Base-by-base conservation (phyloP, 2,329 filamentous ascomycete species). In the Venturia effusa region DNA sequence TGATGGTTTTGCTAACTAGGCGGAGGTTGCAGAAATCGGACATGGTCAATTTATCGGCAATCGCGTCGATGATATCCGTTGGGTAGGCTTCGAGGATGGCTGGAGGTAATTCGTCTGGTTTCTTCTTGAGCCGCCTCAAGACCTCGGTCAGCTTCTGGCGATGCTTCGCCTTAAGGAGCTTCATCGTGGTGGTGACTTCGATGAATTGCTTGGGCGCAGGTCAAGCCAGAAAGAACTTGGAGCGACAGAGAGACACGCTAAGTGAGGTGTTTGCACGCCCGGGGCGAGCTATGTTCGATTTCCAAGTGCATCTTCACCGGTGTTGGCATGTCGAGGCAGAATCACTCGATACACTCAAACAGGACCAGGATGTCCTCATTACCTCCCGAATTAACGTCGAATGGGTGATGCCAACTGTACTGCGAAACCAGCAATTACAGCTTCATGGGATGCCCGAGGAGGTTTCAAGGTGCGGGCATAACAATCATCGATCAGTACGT, bases 121-220 rank as follows among this genome's bases (percentile, higher is more conserved):
- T 51, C 11, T 27, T 51, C 13, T 51, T 51, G 1, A 24, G 6
- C n/a, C 22, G 43, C n/a, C 5, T 22, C 3, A 48, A 24, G n/a
- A 22, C 43, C 10, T 48, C 24, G n/a, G 8, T 48, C n/a, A 24
- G 43, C n/a, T 48, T 22, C 96, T 97, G 93, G 92, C 92, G 69
- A 93, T 91, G 70, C 89, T 96, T 61, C 93, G 93, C 61, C 97
- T 96, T 72, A 92, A 97, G 75, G 92, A 97, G 77, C 2, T 48
- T 48, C 43, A 48, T 48, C n/a, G 3, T 48, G 43, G 43, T 48
- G n/a, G n/a, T n/a, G n/a, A n/a, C n/a, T n/a, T 22, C 10, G n/a
- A 24, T 7, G 19, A 10, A 11, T 22, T n/a, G 2, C 10, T 24
- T 48, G 43, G 3, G 43, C 1, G 11, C n/a, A n/a, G n/a, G n/a